Conservation (phyloP, 805 yeast genomes). For the Ogataea allantospora region DNA sequence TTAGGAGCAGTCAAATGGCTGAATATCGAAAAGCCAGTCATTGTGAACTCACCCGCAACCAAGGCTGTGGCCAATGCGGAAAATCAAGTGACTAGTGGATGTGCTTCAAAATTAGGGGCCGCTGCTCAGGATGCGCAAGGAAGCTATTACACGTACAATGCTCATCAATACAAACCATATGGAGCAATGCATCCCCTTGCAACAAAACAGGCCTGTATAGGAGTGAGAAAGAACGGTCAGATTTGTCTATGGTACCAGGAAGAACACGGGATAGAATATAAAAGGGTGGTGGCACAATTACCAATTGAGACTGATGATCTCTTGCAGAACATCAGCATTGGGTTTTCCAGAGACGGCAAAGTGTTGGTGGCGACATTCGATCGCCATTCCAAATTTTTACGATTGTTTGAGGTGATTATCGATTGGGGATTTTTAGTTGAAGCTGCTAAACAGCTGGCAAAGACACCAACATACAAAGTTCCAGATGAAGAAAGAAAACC, state of each 20-base stretch:
- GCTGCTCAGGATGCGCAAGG: conserved; percentile 34
- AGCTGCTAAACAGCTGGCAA: conserved; percentile 45
- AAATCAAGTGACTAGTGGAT: conserved; percentile 32
- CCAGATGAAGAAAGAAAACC: conserved; percentile 42
- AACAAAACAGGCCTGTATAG: conserved; percentile 69
- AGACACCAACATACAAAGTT: conserved; percentile 49
- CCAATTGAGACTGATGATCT: conserved; percentile 37
- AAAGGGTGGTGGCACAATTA: conserved; percentile 32
- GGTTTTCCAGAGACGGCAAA: conserved; percentile 48
- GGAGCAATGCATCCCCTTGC: conserved; percentile 68
- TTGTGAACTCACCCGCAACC: conserved; percentile 58
- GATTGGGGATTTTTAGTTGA: conserved; percentile 57
- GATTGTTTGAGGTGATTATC: conserved; percentile 41
- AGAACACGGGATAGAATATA: conserved; percentile 58
- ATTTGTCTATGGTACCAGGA: conserved; percentile 62
- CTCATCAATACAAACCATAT: conserved; percentile 55
- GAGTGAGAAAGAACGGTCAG: conserved; percentile 61
- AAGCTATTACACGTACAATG: conserved; percentile 49
- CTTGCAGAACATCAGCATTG: too few species aligned
- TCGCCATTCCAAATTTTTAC: conserved; percentile 32
- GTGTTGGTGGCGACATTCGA: conserved; percentile 43
- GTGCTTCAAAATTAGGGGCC: conserved; percentile 37
- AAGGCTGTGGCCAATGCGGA: conserved; percentile 30
- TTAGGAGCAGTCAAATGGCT: conserved; percentile 68
- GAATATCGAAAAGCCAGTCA: conserved; percentile 64